These are phyloP conservation scores for Coemansia sp. DNA, from an alignment of 192 early-diverging fungal species.

Conservation along the genomic window DNA sequence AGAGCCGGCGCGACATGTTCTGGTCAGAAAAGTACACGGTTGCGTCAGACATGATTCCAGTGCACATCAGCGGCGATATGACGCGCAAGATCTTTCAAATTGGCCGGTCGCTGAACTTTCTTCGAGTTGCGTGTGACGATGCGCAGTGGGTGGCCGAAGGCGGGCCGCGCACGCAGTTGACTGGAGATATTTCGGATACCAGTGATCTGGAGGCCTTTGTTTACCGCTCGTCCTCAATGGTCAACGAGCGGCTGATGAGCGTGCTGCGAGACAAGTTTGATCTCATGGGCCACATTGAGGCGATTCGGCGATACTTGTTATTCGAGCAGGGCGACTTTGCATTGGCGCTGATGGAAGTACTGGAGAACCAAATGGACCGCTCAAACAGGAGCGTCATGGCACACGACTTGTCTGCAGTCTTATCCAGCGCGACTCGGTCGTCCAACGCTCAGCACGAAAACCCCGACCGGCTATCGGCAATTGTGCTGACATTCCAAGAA, in stretches of 20 bases:
- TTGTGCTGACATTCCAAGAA: slow-evolving; percentile 24
- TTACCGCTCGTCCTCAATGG: slow-evolving; percentile 66
- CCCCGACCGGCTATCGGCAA: slow-evolving; percentile 66
- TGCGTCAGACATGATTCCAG: slow-evolving; percentile 79
- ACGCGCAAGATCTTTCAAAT: slow-evolving; percentile 88
- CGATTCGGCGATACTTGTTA: slow-evolving; percentile 85
- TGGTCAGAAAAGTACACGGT: slow-evolving; percentile 84
- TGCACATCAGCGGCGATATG: slow-evolving; percentile 70
- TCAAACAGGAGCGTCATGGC: slow-evolving; percentile 74
- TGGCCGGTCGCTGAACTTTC: slow-evolving; percentile 85
- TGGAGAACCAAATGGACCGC: slow-evolving; percentile 67
- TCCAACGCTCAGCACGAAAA: slow-evolving; percentile 88
- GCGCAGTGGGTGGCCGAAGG: slow-evolving; percentile 55
- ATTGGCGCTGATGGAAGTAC: slow-evolving; percentile 78
- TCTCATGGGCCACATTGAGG: slow-evolving; percentile 80
- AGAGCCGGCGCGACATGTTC: slow-evolving; percentile 63
- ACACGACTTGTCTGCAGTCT: slow-evolving; percentile 82
- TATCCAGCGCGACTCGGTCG: slow-evolving; percentile 81
- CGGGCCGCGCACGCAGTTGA: slow-evolving; percentile 32
- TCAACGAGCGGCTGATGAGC: slow-evolving; percentile 75
- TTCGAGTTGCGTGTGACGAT: slow-evolving; percentile 66
- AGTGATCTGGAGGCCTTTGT: slow-evolving; percentile 71
- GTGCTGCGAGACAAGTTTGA: slow-evolving; percentile 77
- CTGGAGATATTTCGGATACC: slow-evolving; percentile 61
- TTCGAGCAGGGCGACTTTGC: slow-evolving; percentile 95